Evolutionary conservation across 1,284 basidiomycete species (phyloP).

Genomic region (Moniliella sp.): DNA sequence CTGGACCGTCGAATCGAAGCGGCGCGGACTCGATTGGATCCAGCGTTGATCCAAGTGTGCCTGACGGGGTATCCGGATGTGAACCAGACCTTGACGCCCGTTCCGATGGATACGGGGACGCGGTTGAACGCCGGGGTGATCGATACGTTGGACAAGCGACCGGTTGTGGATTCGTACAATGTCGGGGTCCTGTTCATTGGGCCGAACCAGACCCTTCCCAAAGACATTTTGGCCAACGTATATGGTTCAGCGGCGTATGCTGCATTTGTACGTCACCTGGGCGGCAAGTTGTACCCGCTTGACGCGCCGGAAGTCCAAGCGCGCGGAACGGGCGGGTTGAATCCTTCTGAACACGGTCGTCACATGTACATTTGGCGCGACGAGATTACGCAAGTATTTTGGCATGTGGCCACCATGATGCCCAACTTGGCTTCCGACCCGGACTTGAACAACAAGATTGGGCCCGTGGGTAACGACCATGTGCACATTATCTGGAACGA

Average conservation of each 20-base stretch:
- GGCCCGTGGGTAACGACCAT: constrained; percentile 32
- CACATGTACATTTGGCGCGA: constrained; percentile 82
- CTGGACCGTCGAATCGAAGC: background rate
- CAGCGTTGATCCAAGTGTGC: constrained; percentile 66
- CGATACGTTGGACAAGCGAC: constrained; percentile 57
- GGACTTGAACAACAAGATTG: constrained; percentile 19
- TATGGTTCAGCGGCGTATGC: constrained; percentile 87
- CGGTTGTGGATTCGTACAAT: constrained; percentile 91
- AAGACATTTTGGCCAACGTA: constrained; percentile 67
- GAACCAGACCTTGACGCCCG: constrained; percentile 26
- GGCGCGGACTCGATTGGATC: constrained; percentile 32
- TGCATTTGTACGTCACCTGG: constrained; percentile 70
- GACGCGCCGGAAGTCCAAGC: constrained; percentile 65
- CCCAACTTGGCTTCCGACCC: constrained; percentile 38
- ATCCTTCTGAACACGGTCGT: constrained; percentile 46
- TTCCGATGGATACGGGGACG: constrained; percentile 39
- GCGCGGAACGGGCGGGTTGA: constrained; percentile 66
- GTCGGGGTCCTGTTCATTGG: constrained; percentile 90
- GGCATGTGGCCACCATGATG: constrained; percentile 93
- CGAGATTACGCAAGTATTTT: constrained; percentile 81
- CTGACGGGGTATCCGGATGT: constrained; percentile 42
- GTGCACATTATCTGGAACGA: constrained; percentile 72
- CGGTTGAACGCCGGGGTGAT: constrained; percentile 46
- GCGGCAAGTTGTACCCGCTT: constrained; percentile 67
- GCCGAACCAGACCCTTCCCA: constrained; percentile 63